These are phyloP conservation scores for Pyricularia grisea DNA, from an alignment of 2,329 filamentous ascomycete species.

Conservation along the genomic window DNA sequence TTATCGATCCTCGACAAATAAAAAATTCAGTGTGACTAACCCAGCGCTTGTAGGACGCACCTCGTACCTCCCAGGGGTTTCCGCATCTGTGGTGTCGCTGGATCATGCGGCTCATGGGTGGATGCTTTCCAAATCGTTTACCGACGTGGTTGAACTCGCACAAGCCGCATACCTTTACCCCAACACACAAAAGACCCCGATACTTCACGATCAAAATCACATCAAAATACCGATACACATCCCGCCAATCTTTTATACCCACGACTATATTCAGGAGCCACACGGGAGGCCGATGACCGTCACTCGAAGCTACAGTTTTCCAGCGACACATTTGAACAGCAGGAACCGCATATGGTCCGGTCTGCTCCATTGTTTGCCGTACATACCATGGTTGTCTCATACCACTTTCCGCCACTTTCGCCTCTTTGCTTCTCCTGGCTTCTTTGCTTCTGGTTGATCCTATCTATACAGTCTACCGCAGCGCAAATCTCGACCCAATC, in stretches of 20 bases:
- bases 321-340: background rate
- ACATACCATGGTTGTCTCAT: constrained; percentile 1
- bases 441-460: background rate
- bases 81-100: constrained; percentile 77
- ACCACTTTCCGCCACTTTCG: background rate
- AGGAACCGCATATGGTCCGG: background rate
- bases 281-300: background rate
- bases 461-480: background rate
- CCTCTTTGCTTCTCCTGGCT: background rate
- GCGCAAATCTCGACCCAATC: background rate
- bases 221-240: background rate
- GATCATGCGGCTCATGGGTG: constrained; percentile 70
- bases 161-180: background rate
- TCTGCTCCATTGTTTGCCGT: background rate
- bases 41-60: constrained; percentile 52
- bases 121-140: constrained; percentile 74
- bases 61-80: constrained; percentile 86
- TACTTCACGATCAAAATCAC: background rate
- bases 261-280: background rate
- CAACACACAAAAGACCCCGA: background rate
- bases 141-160: background rate
- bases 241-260: background rate
- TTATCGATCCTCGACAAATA: background rate
- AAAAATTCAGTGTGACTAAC: constrained; percentile 13
- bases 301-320: background rate